Evolutionary conservation across 106 monocot species (phyloP), one percentile per base, ranked within the genome.

Genomic region (Cymbidium sinense): DNA sequence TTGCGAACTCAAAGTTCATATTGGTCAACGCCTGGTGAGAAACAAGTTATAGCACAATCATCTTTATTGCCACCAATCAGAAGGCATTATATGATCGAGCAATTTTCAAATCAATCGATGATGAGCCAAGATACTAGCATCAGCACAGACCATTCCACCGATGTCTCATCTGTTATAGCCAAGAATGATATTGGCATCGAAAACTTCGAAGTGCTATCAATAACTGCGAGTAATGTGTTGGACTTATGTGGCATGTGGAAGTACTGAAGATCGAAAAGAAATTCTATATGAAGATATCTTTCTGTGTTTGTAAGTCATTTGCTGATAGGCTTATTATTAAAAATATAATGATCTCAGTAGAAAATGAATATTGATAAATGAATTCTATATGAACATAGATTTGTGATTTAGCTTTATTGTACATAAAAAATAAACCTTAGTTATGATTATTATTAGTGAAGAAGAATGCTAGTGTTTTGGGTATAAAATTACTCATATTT

Each of bases 81-180:
- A 13, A 69, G 28, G 33, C 69, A 69, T 34, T 69, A 33, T 27
- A 69, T 33, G 13, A 33, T 33, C 2, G 33, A 69, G 33, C 69
- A 69, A 12, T 69, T 69, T 27, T 69, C 69, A 7, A 69, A 69
- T 33, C 69, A 69, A 12, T 69, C 69, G 11, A 69, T 69, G 69
- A 31, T 69, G 31, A 69, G 30, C 30, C 69, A 69, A 15, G 69
- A 69, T 15, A 69, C 69, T 27, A 33, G 69, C 0, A 29, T 69
- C 4, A 69, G 69, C 69, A 31, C 69, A 21, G 69, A 69, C 31
- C 29, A 11, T 17, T 69, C 28, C 33, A 31, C 69, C 33, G 69
- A 69, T 23, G 28, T 69, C 2, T 33, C 69, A 12, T 69, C 69
- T 2, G 69, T 69, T 12, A 34, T 29, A 5, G 15, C 31, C 12